phyloP scores from a whole-genome alignment of 768 basidiomycete species.

The Boletus patriciae region DNA sequence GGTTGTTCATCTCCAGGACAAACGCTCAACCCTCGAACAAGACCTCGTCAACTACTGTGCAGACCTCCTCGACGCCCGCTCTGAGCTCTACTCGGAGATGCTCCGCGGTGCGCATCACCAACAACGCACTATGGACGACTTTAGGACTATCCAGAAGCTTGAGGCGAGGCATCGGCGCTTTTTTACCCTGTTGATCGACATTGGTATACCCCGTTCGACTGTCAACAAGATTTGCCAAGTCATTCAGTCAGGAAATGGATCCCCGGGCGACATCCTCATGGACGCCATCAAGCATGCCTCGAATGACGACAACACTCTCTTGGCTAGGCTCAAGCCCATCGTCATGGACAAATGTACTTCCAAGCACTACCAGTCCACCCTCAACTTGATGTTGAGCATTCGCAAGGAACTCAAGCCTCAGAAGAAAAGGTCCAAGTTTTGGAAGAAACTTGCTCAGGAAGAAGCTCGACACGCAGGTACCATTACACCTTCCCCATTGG shows the following conservation, averaged over 20 bases:
- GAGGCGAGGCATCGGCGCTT: conserved; percentile 27
- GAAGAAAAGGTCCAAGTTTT: conserved; percentile 46
- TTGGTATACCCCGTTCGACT: conserved; percentile 27
- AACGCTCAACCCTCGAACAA: conserved; percentile 22
- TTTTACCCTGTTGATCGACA: conserved; percentile 23
- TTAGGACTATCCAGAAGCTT: conserved; percentile 27
- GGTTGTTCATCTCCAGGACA: conserved; percentile 12
- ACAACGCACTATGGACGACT: conserved; percentile 23
- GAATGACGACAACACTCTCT: conserved; percentile 37
- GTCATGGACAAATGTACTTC: conserved; percentile 37
- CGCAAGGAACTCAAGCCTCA: conserved; percentile 45
- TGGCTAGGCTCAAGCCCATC: conserved; percentile 42
- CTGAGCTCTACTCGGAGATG: conserved; percentile 32
- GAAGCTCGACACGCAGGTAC: conserved; percentile 19
- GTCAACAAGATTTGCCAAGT: conserved; percentile 24
- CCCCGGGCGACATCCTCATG: conserved; percentile 43
- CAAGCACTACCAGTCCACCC: conserved; percentile 46
- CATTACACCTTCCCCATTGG: conserved; percentile 33
- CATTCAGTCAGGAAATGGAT: conserved; percentile 30
- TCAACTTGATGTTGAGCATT: conserved; percentile 45
- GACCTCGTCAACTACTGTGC: conserved; percentile 29
- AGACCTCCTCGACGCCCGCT: conserved; percentile 31
- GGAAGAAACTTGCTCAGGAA: conserved; percentile 44
- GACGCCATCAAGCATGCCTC: conserved; percentile 45
- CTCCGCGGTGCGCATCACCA: conserved; percentile 27